Conservation (phyloP, 2,329 filamentous ascomycete species). For the Chaetomiaceae sp. region DNA sequence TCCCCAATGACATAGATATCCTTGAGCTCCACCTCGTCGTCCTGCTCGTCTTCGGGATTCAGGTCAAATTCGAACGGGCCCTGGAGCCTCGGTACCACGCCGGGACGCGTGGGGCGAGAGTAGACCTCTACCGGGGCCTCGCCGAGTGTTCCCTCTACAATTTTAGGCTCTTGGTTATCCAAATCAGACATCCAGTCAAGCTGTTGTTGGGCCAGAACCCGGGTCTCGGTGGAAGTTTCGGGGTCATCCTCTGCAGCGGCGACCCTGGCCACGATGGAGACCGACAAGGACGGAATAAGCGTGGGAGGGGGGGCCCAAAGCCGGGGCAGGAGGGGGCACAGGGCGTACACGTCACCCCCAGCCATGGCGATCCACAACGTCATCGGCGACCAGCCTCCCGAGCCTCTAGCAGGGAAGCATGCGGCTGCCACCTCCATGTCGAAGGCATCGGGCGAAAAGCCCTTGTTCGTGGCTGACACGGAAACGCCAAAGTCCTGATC, state of each 20-base stretch:
- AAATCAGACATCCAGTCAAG: constrained; percentile 64
- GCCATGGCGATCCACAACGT: constrained; percentile 96
- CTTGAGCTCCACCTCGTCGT: constrained; percentile 53
- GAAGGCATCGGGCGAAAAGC: constrained; percentile 81
- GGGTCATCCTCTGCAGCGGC: constrained; percentile 58
- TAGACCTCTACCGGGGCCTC: constrained; percentile 53
- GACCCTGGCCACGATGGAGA: constrained; percentile 73
- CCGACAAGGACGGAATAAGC: constrained; percentile 74
- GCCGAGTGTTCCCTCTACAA: constrained; percentile 46
- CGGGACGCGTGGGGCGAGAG: constrained; percentile 51
- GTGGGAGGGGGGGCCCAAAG: constrained; percentile 77
- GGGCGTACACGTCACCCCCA: constrained; percentile 85
- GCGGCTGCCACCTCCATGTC: constrained; percentile 94
- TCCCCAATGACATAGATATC: constrained; percentile 60
- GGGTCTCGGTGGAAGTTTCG: constrained; percentile 46
- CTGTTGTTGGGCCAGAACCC: constrained; percentile 58
- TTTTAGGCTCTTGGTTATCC: constrained; percentile 56
- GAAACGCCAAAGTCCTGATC: constrained; percentile 82
- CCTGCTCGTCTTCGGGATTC: constrained; percentile 46
- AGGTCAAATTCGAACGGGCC: constrained; percentile 57
- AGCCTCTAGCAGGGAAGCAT: constrained; percentile 63
- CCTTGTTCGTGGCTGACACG: constrained; percentile 66
- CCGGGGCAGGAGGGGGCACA: constrained; percentile 83
- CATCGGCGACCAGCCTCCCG: constrained; percentile 91
- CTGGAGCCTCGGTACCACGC: constrained; percentile 55